A percentile compares a stretch with the other conserved stretches of the same genome.
Conservation (phyloP, 208 protist species). For the Acanthamoeba divionensis region DNA sequence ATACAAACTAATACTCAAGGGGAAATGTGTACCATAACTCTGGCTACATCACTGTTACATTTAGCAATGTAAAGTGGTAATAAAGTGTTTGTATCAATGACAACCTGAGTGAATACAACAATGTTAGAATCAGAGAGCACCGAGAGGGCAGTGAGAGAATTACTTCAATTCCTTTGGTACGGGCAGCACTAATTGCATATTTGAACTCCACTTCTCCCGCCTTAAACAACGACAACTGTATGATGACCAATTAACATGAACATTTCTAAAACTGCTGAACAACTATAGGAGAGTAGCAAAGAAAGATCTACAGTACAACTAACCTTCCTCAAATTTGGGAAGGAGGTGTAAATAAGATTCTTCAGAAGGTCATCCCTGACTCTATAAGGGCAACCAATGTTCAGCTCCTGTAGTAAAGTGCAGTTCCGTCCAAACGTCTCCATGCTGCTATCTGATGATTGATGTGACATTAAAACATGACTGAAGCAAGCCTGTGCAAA, state of each 20-base stretch:
- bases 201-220: constrained; percentile 1
- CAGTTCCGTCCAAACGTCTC: constrained; percentile 29
- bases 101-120: neutral
- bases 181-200: constrained; percentile 26
- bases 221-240: neutral
- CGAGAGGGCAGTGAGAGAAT: neutral
- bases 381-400: neutral
- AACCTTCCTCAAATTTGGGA: neutral
- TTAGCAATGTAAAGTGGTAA: constrained; percentile 23
- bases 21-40: too few relatives aligned
- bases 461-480: neutral
- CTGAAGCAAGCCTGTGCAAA: neutral
- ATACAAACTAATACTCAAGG: too few relatives aligned
- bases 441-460: neutral
- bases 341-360: constrained; percentile 47
- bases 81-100: constrained; percentile 13
- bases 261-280: neutral
- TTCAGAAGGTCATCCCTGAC: constrained; percentile 13
- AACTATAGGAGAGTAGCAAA: neutral
- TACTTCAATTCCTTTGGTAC: constrained; percentile 27
- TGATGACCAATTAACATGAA: neutral
- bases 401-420: neutral
- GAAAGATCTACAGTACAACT: neutral
- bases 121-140: too few relatives aligned
- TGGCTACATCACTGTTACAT: too few relatives aligned